Conservation (phyloP, 108 stramenopile genomes). For the Pseudonitzschia delicatissima region DNA sequence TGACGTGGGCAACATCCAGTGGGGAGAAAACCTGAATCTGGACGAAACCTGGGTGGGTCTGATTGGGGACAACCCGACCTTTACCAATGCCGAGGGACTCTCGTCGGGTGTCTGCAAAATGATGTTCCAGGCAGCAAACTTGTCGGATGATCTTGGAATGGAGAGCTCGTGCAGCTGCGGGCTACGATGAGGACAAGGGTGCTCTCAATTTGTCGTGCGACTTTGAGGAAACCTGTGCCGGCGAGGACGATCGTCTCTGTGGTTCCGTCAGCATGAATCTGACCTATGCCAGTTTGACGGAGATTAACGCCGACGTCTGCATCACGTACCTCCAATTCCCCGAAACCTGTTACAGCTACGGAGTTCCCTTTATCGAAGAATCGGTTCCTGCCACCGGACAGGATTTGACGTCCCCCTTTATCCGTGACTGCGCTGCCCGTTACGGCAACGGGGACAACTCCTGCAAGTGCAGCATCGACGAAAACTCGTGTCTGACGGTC, state of each 20-base stretch:
- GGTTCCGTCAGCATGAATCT: slow-evolving; percentile 13
- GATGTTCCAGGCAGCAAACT: neutral
- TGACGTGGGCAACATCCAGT: slow-evolving; percentile 15
- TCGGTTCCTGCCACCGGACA: no score
- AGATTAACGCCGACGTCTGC: slow-evolving; percentile 8
- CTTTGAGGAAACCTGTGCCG: slow-evolving; percentile 13
- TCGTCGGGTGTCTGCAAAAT: neutral
- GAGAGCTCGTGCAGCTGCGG: neutral
- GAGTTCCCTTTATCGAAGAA: slow-evolving; percentile 16
- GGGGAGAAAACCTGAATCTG: neutral
- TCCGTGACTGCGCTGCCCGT: slow-evolving; percentile 16
- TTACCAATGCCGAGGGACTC: neutral
- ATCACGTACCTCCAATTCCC: slow-evolving; percentile 18
- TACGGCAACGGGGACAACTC: slow-evolving; percentile 16
- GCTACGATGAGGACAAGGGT: neutral
- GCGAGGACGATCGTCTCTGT: neutral
- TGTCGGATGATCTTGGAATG: neutral
- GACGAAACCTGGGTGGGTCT: neutral
- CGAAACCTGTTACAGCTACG: slow-evolving; percentile 17
- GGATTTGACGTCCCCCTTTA: no score
- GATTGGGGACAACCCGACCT: neutral
- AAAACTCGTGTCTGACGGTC: slow-evolving; percentile 11
- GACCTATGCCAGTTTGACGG: slow-evolving; percentile 8
- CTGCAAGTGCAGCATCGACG: slow-evolving; percentile 21
- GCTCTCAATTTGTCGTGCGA: slow-evolving; percentile 11